These are phyloP conservation scores for Brettanomyces naardenensis DNA, from an alignment of 805 yeast genomes.

Conservation along the genomic window DNA sequence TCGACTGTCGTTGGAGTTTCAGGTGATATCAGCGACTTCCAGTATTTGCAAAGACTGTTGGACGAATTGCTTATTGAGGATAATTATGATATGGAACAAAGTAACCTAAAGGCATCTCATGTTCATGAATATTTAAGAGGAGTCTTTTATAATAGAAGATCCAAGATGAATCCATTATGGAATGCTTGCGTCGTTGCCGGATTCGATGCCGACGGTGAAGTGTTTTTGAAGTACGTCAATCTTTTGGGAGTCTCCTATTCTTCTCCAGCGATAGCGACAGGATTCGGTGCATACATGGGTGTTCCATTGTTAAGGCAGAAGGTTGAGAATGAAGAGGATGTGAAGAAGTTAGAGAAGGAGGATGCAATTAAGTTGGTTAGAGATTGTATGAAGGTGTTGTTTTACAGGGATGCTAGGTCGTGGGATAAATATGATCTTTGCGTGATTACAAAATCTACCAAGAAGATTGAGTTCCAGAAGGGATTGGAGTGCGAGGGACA, in stretches of 20 bases:
- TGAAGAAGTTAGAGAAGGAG: slow-evolving; percentile 55
- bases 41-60: slow-evolving; percentile 64
- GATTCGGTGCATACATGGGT: slow-evolving; percentile 94
- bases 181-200: slow-evolving; percentile 92
- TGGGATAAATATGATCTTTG: slow-evolving; percentile 79
- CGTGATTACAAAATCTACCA: slow-evolving; percentile 55
- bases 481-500: slow-evolving; percentile 61
- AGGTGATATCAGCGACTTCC: slow-evolving; percentile 94
- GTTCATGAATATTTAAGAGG: slow-evolving; percentile 82
- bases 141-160: slow-evolving; percentile 79
- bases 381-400: slow-evolving; percentile 89
- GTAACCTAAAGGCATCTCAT: slow-evolving; percentile 67
- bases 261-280: slow-evolving; percentile 87
- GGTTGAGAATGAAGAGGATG: slow-evolving; percentile 74
- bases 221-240: slow-evolving; percentile 81
- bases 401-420: slow-evolving; percentile 94
- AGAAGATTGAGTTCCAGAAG: slow-evolving; percentile 49
- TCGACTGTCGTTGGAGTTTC: slow-evolving; percentile 87
- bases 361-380: slow-evolving; percentile 71
- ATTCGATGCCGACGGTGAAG: slow-evolving; percentile 57
- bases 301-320: slow-evolving; percentile 82
- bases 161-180: slow-evolving; percentile 95
- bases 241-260: slow-evolving; percentile 85
- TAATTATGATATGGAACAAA: slow-evolving; percentile 66
- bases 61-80: slow-evolving; percentile 76